These are phyloP conservation scores for Kluyveromyces sp. DNA, from an alignment of 1,139 yeast species.

Conservation along the genomic window DNA sequence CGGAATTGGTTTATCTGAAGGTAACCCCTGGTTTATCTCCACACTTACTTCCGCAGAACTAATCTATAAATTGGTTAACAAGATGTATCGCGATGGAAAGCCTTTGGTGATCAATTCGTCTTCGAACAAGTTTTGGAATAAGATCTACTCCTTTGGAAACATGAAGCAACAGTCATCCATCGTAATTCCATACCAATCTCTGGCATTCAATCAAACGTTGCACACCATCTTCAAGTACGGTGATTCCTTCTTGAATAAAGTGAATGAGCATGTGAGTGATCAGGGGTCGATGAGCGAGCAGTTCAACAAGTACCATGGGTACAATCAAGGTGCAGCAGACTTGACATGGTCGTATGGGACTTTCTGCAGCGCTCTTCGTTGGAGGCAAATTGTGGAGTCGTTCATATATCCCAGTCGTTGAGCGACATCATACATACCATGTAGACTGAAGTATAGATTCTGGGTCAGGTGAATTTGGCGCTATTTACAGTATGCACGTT, in stretches of 20 bases:
- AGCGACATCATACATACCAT: not conserved
- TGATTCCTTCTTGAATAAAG: slow-evolving; percentile 68
- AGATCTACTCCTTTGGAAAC: slow-evolving; percentile 5
- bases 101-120: slow-evolving; percentile 31
- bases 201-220: slow-evolving; percentile 42
- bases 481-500: not conserved
- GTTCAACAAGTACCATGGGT: slow-evolving; percentile 73
- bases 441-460: not conserved
- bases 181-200: slow-evolving; percentile 40
- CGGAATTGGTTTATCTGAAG: slow-evolving; percentile 66
- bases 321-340: slow-evolving; percentile 78
- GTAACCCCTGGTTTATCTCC: slow-evolving; percentile 93
- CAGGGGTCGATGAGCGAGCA: slow-evolving; percentile 88
- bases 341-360: slow-evolving; percentile 92
- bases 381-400: slow-evolving; percentile 44
- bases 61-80: slow-evolving; percentile 35
- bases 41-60: slow-evolving; percentile 66
- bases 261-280: slow-evolving; percentile 63
- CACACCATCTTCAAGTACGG: slow-evolving; percentile 49
- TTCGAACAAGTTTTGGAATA: slow-evolving; percentile 22
- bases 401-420: not conserved
- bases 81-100: slow-evolving; percentile 30
- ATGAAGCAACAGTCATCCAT: slow-evolving; percentile 17
- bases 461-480: not conserved
- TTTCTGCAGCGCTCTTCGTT: slow-evolving; percentile 62